Conservation (phyloP, 139 green algal species). For the Tetraselmis chui region DNA sequence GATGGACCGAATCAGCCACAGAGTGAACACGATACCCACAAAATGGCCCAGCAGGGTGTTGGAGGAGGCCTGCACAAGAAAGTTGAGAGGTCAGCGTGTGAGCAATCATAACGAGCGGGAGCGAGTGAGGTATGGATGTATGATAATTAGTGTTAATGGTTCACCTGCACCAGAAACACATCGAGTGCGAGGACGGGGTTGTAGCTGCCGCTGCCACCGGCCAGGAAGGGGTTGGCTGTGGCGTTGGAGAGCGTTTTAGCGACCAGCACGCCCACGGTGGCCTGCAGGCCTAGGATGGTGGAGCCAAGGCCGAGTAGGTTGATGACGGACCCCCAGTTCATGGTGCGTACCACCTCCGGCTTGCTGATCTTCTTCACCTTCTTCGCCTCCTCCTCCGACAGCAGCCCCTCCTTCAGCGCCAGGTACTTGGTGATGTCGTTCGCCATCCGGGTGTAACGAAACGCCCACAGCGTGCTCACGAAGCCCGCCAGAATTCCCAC, state of each 20-base stretch:
- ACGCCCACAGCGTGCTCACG: constrained; percentile 87
- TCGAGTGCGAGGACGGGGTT: constrained; percentile 96
- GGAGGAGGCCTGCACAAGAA: constrained; percentile 64
- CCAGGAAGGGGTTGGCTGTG: constrained; percentile 82
- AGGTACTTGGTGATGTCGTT: constrained; percentile 2
- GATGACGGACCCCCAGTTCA: constrained; percentile 63
- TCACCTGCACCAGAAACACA: constrained; percentile 94
- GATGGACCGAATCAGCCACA: constrained; percentile 64
- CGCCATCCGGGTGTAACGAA: constrained; percentile 69
- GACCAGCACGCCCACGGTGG: constrained; percentile 87
- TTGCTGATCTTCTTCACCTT: constrained; percentile 44
- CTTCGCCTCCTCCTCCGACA: constrained; percentile 5
- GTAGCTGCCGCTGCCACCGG: constrained; percentile 51
- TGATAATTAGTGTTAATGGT: neutral
- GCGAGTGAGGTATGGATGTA: neutral
- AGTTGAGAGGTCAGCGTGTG: neutral
- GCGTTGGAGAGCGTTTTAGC: constrained; percentile 93
- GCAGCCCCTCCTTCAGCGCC: constrained; percentile 37
- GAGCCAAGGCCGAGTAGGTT: constrained; percentile 76
- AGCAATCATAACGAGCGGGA: neutral
- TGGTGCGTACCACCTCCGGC: constrained; percentile 28
- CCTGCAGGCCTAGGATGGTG: constrained; percentile 78
- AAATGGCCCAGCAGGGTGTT: constrained; percentile 92
- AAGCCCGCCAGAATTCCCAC: constrained; percentile 87
- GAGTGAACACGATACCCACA: constrained; percentile 61